These are phyloP conservation scores for Chaetomiaceae sp. DNA, from an alignment of 2,329 filamentous ascomycete species.

Conservation along the genomic window DNA sequence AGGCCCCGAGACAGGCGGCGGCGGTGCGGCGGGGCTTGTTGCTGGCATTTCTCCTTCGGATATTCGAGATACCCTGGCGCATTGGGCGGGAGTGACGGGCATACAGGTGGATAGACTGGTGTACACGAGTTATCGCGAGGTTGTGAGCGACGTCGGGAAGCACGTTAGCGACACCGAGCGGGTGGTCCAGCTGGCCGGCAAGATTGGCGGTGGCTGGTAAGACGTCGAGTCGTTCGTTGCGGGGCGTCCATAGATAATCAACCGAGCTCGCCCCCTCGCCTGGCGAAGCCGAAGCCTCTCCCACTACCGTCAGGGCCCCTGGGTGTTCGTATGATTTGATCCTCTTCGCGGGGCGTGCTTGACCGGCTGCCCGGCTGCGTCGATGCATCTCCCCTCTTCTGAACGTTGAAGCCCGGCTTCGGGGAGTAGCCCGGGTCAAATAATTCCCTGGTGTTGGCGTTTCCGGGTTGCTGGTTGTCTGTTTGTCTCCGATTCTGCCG, in stretches of 20 bases:
- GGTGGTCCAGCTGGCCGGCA: slow-evolving; percentile 83
- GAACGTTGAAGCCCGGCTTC: slow-evolving; percentile 52
- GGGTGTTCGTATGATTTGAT: slow-evolving; percentile 68
- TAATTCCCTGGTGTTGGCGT: slow-evolving; percentile 54
- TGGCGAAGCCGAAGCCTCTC: slow-evolving; percentile 70
- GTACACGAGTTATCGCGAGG: slow-evolving; percentile 84
- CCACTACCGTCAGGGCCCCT: slow-evolving; percentile 73
- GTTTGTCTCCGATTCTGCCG: slow-evolving; percentile 29
- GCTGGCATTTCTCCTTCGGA: slow-evolving; percentile 62
- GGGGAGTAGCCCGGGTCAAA: slow-evolving; percentile 71
- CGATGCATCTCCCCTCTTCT: slow-evolving; percentile 38
- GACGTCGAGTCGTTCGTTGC: not conserved
- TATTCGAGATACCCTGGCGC: slow-evolving; percentile 63
- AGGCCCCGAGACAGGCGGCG: slow-evolving; percentile 26
- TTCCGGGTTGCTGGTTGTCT: slow-evolving; percentile 30
- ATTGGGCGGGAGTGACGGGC: slow-evolving; percentile 71
- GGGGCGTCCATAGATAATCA: slow-evolving; percentile 34
- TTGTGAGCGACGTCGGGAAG: slow-evolving; percentile 93
- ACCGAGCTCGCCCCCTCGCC: slow-evolving; percentile 50
- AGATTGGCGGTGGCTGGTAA: slow-evolving; percentile 91
- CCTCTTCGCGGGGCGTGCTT: slow-evolving; percentile 51
- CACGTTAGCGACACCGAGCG: slow-evolving; percentile 65
- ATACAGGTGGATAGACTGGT: slow-evolving; percentile 67
- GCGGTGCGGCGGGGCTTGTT: slow-evolving; percentile 40
- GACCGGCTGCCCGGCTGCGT: slow-evolving; percentile 35